Base-by-base conservation (phyloP, 495 filamentous ascomycete species). In the Penicillium waksmanii region DNA sequence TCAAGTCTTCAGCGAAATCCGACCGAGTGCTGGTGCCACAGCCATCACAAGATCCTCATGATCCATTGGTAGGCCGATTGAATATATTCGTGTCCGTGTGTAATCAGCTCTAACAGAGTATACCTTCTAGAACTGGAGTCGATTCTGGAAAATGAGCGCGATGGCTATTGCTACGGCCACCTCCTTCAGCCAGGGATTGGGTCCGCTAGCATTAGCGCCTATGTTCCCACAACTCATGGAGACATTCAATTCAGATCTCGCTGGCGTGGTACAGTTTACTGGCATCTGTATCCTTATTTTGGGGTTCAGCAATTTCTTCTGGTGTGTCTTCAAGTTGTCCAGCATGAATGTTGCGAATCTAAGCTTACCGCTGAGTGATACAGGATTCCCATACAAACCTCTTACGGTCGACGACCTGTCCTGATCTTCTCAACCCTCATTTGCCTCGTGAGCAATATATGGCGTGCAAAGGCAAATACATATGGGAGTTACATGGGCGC, bases 241-340 rank as follows among this genome's bases (percentile, higher is more conserved):
- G 67, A 77, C 80, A 38, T 87, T 87, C 66, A 49, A 85, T 42
- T 77, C 77, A n/a, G 76, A 75, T 31, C 62, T 87, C 11, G 66
- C 81, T 2, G 72, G 76, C 43, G 83, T 78, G 0, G 66, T 79
- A 18, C 74, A 77, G 36, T 77, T 79, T 48, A 85, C 84, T 27
- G 85, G 86, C n/a, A 77, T 86, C 9, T 82, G 80, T 47, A 87
- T 87, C 53, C 66, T 88, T 31, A 82, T 87, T 0, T 73, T 88
- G 2, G 86, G 85, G 0, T 87, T 86, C 60, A 84, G 82, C 55
- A 87, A 87, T 56, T 87, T 87, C 68, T 74, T 88, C 64, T 85
- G 84, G 77, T 78, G 63, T 33, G 59, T 44, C n/a, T 9, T n/a
- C n/a, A n/a, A n/a, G n/a, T n/a, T 6, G 4, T 5, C 42, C 13